Conservation (phyloP, 306 rosid genomes). For the Canavalia ensiformis region DNA sequence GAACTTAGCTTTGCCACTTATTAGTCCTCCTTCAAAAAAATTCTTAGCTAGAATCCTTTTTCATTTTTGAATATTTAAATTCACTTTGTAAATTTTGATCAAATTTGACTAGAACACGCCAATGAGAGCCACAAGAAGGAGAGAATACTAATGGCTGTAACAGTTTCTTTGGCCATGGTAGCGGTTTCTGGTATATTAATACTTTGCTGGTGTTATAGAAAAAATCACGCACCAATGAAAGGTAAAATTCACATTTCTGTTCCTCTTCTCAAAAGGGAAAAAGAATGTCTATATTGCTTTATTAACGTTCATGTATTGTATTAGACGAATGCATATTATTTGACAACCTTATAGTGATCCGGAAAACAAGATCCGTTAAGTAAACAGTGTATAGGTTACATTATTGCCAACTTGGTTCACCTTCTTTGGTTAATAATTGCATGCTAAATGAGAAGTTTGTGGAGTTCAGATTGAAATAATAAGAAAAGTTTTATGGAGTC, state of each 20-base stretch:
- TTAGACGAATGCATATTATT: neutral
- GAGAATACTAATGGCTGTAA: conserved; percentile 35
- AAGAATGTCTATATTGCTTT: neutral
- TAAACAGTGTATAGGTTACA: neutral
- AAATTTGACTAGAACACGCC: conserved; percentile 37
- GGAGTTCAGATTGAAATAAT: neutral
- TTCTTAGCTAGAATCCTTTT: neutral
- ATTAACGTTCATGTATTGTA: neutral
- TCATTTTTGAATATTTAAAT: neutral
- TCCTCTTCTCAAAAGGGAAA: neutral
- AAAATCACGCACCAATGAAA: conserved; percentile 34
- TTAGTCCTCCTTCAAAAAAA: neutral
- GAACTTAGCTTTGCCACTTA: neutral
- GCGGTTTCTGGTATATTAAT: conserved; percentile 31
- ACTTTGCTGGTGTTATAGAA: conserved; percentile 41
- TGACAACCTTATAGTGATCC: neutral
- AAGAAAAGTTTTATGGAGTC: too few relatives aligned
- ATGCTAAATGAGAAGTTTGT: neutral
- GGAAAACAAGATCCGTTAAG: neutral
- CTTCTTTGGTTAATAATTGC: neutral
- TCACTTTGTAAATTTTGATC: conserved; percentile 26
- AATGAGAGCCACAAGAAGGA: conserved; percentile 46
- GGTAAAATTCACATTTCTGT: conserved; percentile 40
- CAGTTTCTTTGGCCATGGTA: conserved; percentile 35
- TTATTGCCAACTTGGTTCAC: conserved; percentile 14